phyloP scores from a whole-genome alignment of 371 early-diverging fungal genomes.

The Apophysomyces trapeziformis region DNA sequence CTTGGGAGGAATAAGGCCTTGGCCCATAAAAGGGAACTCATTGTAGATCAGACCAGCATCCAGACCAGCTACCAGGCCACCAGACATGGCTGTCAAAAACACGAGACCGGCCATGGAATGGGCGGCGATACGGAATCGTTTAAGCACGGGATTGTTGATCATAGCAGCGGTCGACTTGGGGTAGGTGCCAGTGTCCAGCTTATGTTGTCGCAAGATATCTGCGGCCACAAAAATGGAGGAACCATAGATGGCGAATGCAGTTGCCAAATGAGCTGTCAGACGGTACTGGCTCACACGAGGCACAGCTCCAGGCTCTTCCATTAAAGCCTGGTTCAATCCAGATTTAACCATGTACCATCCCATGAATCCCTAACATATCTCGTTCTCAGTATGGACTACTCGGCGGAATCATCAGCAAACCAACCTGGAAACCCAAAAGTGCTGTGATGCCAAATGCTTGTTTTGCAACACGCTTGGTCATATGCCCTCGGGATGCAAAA shows the following conservation, averaged over 20 bases:
- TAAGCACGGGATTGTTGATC: conserved; percentile 61
- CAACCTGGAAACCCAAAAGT: conserved; percentile 85
- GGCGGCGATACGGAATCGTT: conserved; percentile 64
- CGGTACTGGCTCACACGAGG: conserved; percentile 96
- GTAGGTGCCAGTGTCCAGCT: conserved; percentile 60
- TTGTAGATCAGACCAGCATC: conserved; percentile 97
- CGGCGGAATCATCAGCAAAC: neutral
- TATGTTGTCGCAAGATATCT: conserved; percentile 68
- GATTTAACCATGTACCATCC: conserved; percentile 99
- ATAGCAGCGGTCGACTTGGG: conserved; percentile 39
- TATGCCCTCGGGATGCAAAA: conserved; percentile 81
- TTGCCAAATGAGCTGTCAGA: conserved; percentile 90
- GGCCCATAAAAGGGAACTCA: conserved; percentile 94
- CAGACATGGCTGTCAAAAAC: conserved; percentile 89
- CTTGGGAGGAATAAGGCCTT: conserved; percentile 71
- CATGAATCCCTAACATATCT: conserved; percentile 72
- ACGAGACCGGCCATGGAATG: conserved; percentile 70
- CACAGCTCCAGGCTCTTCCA: conserved; percentile 79
- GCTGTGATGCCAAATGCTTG: conserved; percentile 76
- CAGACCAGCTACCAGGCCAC: conserved; percentile 96
- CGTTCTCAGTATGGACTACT: too few species aligned
- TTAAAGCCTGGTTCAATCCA: conserved; percentile 82
- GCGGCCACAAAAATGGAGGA: conserved; percentile 80
- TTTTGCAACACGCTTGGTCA: conserved; percentile 70
- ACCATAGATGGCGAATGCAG: conserved; percentile 88